Percentiles rank a stretch among this genome's conserved stretches.
These are phyloP conservation scores for Filosporella fistucella DNA, from an alignment of 495 filamentous ascomycete species.

Conservation along the genomic window DNA sequence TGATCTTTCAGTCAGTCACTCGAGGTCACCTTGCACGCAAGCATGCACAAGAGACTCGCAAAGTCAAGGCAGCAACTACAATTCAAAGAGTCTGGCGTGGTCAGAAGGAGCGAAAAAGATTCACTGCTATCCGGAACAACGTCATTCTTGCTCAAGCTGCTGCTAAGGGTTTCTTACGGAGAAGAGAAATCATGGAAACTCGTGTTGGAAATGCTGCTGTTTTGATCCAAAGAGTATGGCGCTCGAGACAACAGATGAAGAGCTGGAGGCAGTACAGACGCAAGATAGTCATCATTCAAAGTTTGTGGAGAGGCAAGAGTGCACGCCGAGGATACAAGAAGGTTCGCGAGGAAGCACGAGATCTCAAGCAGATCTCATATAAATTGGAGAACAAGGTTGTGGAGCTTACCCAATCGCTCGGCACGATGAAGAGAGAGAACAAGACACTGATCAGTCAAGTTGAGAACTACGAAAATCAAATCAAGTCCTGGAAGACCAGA, in stretches of 20 bases:
- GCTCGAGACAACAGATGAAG: slow-evolving; percentile 70
- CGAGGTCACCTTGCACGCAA: slow-evolving; percentile 74
- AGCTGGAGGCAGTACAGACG: slow-evolving; percentile 84
- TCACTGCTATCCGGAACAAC: slow-evolving; percentile 69
- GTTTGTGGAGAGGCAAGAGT: slow-evolving; percentile 81
- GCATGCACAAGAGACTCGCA: slow-evolving; percentile 74
- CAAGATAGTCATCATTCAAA: slow-evolving; percentile 88
- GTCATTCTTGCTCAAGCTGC: slow-evolving; percentile 82
- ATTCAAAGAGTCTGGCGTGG: slow-evolving; percentile 96
- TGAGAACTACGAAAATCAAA: slow-evolving; percentile 92
- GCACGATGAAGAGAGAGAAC: slow-evolving; percentile 89
- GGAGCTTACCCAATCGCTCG: slow-evolving; percentile 90
- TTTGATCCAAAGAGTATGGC: slow-evolving; percentile 87
- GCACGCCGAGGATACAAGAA: slow-evolving; percentile 84
- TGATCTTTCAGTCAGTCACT: slow-evolving; percentile 69
- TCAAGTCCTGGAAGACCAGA: slow-evolving; percentile 89
- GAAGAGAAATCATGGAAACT: slow-evolving; percentile 86
- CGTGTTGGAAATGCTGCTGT: slow-evolving; percentile 89
- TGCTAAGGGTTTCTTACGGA: slow-evolving; percentile 85
- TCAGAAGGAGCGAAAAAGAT: slow-evolving; percentile 76
- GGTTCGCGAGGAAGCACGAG: slow-evolving; percentile 88
- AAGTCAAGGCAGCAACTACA: slow-evolving; percentile 80
- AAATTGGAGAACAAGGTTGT: slow-evolving; percentile 99
- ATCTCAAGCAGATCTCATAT: slow-evolving; percentile 98
- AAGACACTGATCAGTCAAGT: slow-evolving; percentile 83